Conservation (phyloP, 2,329 filamentous ascomycete genomes). For the Chalara sp. region DNA sequence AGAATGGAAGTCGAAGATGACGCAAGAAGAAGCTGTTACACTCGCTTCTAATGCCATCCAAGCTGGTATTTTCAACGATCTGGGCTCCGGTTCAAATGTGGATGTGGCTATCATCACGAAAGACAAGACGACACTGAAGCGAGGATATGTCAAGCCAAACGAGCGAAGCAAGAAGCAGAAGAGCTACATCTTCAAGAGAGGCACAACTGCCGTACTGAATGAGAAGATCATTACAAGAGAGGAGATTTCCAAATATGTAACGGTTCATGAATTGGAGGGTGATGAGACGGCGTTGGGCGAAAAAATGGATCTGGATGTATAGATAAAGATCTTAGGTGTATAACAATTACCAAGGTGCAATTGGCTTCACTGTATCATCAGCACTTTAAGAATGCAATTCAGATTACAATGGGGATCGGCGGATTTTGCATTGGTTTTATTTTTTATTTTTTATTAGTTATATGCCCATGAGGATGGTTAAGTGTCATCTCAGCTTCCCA, state of each 20-base stretch:
- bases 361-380: background rate
- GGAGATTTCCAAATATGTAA: constrained; percentile 90
- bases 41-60: constrained; percentile 82
- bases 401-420: too few relatives aligned
- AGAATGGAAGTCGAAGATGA: constrained; percentile 77
- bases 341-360: background rate
- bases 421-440: too few relatives aligned
- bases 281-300: constrained; percentile 52
- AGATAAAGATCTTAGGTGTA: constrained; percentile 13
- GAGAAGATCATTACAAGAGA: constrained; percentile 94
- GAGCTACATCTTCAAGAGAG: constrained; percentile 84
- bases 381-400: background rate
- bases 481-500: too few relatives aligned
- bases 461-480: too few relatives aligned
- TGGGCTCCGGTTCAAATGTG: constrained; percentile 95
- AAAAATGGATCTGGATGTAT: constrained; percentile 63
- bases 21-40: constrained; percentile 73
- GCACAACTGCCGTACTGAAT: constrained; percentile 92
- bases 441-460: too few relatives aligned
- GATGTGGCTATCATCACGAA: constrained; percentile 93
- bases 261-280: constrained; percentile 69
- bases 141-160: constrained; percentile 92
- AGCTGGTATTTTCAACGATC: constrained; percentile 97
- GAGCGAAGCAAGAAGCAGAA: constrained; percentile 84
- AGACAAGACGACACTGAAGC: constrained; percentile 88